These are phyloP conservation scores for Mortierella sp. DNA, from an alignment of 371 early-diverging fungal genomes.

Conservation along the genomic window DNA sequence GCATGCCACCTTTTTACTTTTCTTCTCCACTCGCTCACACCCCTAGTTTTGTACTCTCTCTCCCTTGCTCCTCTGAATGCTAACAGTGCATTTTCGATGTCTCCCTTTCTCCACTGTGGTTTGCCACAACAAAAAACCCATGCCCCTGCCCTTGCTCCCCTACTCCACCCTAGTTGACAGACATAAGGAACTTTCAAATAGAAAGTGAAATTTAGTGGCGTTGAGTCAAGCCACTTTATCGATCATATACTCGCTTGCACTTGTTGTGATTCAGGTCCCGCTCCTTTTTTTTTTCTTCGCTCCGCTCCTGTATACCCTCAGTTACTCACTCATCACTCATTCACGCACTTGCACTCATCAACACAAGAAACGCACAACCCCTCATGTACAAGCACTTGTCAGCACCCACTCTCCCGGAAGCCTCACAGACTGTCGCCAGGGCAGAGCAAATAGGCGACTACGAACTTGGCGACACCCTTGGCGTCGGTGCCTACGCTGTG, in stretches of 20 bases:
- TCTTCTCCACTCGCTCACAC: not conserved
- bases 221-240: not conserved
- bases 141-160: too few relatives aligned
- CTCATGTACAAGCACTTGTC: slow-evolving; percentile 53
- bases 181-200: not conserved
- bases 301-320: not conserved
- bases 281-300: not conserved
- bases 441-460: slow-evolving; percentile 53
- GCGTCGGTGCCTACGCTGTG: slow-evolving; percentile 71
- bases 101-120: not conserved
- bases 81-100: not conserved
- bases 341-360: not conserved
- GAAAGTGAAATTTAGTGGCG: not conserved
- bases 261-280: not conserved
- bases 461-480: slow-evolving; percentile 61
- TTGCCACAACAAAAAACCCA: not conserved
- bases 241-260: not conserved
- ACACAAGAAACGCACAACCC: not conserved
- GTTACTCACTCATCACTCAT: not conserved
- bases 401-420: slow-evolving; percentile 49
- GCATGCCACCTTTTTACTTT: too few relatives aligned
- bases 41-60: not conserved
- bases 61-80: not conserved
- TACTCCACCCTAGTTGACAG: too few relatives aligned
- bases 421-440: slow-evolving; percentile 45